Evolutionary conservation across 2,329 filamentous ascomycete species (phyloP), one percentile per base, ranked within the genome.

Genomic region (Rutstroemia sp.): DNA sequence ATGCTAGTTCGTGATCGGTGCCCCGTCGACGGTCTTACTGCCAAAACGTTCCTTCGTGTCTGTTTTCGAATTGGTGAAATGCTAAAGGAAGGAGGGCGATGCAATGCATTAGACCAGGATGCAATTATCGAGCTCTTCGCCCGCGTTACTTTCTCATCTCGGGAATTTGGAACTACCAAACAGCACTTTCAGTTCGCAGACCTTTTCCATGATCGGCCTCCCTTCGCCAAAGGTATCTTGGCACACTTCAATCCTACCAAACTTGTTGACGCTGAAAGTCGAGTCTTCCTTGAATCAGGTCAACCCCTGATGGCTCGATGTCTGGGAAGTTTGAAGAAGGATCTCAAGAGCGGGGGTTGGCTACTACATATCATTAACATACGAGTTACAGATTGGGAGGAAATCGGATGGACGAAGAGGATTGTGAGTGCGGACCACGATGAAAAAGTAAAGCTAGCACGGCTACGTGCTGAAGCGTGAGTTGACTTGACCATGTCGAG

Each of bases 1-100:
- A 45, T 58, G 4, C 69, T 71, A 17, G 69, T 80, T 17, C 71
- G 70, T 2, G 78, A 82, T 63, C 74, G 78, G 36, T 81, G 80
- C 21, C 75, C 75, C 2, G 72, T 86, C 5, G 70, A 76, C 14
- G 81, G 81, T 8, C 63, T 82, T 2, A 77, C 77, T 0, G 71
- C 76, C 1, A 66, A 70, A 9, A 70, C 65, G 0, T 57, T 78
- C 6, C 70, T 85, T 12, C 76, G 80, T 10, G 82, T 79, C 0
- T 87, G 83, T 65, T 88, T 88, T 62, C 77, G 83, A 25, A 74
- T 86, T 23, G 80, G 79, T 3, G 82, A 87, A 64, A 77, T 86
- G 56, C 67, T 81, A 48, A 78, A 75, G 49, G 73, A 74, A 48
- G 77, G 77, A 2, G 52, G 57, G 38, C 70, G 68, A 51, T 73